phyloP scores from a whole-genome alignment of 495 filamentous ascomycete species.

The Aspergillus asperescens region DNA sequence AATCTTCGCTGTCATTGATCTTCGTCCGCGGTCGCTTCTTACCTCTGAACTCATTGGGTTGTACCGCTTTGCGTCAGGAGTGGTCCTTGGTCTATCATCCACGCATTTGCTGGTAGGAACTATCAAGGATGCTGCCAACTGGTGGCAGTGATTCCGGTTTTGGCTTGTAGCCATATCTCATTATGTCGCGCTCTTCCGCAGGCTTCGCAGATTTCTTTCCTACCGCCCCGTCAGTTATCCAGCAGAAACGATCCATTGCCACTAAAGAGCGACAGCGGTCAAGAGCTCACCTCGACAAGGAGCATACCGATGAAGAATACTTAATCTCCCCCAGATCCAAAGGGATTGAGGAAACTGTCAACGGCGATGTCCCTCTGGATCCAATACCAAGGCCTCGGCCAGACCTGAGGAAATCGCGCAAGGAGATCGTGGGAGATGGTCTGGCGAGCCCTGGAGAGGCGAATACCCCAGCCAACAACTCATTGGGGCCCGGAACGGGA shows the following conservation, averaged over 20 bases:
- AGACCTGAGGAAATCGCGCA: slow-evolving; percentile 12
- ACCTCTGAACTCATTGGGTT: background rate
- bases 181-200: slow-evolving; percentile 75
- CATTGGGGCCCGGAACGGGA: slow-evolving; percentile 29
- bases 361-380: slow-evolving; percentile 11
- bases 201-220: slow-evolving; percentile 90
- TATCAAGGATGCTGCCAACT: slow-evolving; percentile 43
- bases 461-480: slow-evolving; percentile 58
- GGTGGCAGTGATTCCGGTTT: slow-evolving; percentile 27
- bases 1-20: background rate
- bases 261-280: slow-evolving; percentile 39
- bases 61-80: slow-evolving; percentile 20
- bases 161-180: slow-evolving; percentile 46
- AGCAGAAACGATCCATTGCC: slow-evolving; percentile 46
- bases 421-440: slow-evolving; percentile 48
- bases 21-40: background rate
- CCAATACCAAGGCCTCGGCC: slow-evolving; percentile 3
- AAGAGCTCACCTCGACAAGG: slow-evolving; percentile 24
- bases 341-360: slow-evolving; percentile 8
- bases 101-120: slow-evolving; percentile 19
- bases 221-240: slow-evolving; percentile 67
- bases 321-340: slow-evolving; percentile 4
- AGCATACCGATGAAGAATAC: slow-evolving; percentile 13
- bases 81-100: slow-evolving; percentile 21
- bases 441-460: slow-evolving; percentile 64